phyloP scores from a whole-genome alignment of 1,139 yeast genomes.

The Yamadazyma songkhlaensis region DNA sequence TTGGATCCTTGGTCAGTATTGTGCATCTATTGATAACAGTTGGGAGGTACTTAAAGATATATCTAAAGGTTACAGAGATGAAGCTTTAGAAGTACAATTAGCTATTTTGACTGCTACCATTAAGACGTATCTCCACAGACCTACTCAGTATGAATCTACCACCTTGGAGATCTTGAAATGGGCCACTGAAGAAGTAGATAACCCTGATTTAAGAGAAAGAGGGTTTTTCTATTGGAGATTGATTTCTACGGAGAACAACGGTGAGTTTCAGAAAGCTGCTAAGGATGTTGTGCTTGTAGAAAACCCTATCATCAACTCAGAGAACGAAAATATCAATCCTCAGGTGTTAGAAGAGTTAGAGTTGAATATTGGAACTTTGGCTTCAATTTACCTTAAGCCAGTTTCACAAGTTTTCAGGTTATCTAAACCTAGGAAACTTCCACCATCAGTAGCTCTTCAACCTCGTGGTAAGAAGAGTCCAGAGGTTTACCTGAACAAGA shows the following conservation, averaged over 20 bases:
- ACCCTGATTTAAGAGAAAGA: conserved; percentile 82
- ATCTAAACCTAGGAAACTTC: conserved; percentile 53
- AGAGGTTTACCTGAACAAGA: conserved; percentile 9
- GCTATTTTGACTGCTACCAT: conserved; percentile 72
- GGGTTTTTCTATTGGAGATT: conserved; percentile 87
- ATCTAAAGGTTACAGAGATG: conserved; percentile 51
- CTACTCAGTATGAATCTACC: conserved; percentile 53
- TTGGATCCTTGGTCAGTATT: conserved; percentile 83
- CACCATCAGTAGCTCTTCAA: conserved; percentile 63
- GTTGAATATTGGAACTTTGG: conserved; percentile 75
- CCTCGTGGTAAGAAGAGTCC: conserved; percentile 13
- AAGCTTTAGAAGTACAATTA: conserved; percentile 70
- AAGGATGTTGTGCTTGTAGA: conserved; percentile 58
- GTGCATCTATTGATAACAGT: conserved; percentile 47
- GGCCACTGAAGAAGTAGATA: conserved; percentile 72
- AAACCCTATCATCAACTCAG: conserved; percentile 62
- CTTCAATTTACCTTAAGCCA: conserved; percentile 83
- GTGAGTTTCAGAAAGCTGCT: conserved; percentile 39
- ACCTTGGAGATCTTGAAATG: conserved; percentile 60
- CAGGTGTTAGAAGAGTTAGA: conserved; percentile 75
- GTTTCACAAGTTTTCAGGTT: conserved; percentile 73
- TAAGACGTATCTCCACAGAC: conserved; percentile 60
- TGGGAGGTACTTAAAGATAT: conserved; percentile 46
- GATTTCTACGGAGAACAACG: conserved; percentile 46
- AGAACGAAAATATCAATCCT: conserved; percentile 72